These are phyloP conservation scores for Phytophthora pseudosyringae DNA, from an alignment of 352 stramenopile species.

Conservation along the genomic window DNA sequence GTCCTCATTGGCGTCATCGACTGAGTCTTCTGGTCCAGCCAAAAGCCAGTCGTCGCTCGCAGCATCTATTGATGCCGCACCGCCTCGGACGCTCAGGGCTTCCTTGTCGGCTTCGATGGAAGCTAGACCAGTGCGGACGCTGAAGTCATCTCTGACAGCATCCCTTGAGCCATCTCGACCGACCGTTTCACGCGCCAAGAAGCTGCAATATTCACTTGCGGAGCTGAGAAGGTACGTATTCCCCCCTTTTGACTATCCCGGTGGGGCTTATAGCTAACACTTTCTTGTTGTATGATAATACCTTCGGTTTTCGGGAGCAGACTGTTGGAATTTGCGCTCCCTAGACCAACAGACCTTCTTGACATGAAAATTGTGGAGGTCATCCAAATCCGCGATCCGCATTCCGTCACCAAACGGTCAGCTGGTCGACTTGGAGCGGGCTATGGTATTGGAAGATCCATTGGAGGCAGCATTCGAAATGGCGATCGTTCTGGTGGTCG, in stretches of 20 bases:
- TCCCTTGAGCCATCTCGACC: slow-evolving; percentile 25
- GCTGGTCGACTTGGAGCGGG: slow-evolving; percentile 27
- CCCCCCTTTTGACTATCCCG: not conserved
- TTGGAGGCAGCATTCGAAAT: slow-evolving; percentile 42
- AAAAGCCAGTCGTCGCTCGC: slow-evolving; percentile 25
- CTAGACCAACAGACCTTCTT: slow-evolving; percentile 55
- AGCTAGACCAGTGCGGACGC: slow-evolving; percentile 16
- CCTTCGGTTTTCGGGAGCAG: slow-evolving; percentile 25
- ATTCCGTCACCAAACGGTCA: slow-evolving; percentile 36
- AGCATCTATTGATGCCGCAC: slow-evolving; percentile 27
- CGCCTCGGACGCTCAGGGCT: slow-evolving; percentile 24
- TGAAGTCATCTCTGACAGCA: slow-evolving; percentile 36
- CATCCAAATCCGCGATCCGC: slow-evolving; percentile 49
- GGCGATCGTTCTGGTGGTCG: slow-evolving; percentile 32
- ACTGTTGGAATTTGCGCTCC: slow-evolving; percentile 37
- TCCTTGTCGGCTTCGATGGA: slow-evolving; percentile 23
- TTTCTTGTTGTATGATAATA: not conserved
- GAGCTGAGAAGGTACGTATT: slow-evolving; percentile 59
- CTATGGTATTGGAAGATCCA: slow-evolving; percentile 30
- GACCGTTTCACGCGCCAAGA: slow-evolving; percentile 38
- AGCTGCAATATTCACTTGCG: slow-evolving; percentile 59
- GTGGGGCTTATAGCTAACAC: slow-evolving; percentile 14
- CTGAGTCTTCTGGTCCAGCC: slow-evolving; percentile 23
- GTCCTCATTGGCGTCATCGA: slow-evolving; percentile 58
- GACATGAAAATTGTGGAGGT: slow-evolving; percentile 78